phyloP scores from a whole-genome alignment of 768 basidiomycete genomes.

The Phanerochaete sordida region DNA sequence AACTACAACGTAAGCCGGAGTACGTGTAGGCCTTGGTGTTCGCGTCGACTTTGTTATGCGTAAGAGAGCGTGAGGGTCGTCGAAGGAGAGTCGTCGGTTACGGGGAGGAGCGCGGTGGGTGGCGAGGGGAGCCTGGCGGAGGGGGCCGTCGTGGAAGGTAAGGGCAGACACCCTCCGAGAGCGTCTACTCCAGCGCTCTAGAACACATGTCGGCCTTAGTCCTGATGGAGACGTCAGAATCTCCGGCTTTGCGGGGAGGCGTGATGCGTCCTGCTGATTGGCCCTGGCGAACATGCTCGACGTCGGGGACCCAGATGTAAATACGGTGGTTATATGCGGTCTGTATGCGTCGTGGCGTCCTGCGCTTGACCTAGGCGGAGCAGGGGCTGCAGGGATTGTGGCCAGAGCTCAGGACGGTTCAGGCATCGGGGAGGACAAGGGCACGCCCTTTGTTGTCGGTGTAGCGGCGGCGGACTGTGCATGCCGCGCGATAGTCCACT shows the following conservation, averaged over 20 bases:
- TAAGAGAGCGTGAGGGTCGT: neutral
- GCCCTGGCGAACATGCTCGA: neutral
- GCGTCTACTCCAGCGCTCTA: constrained; percentile 8
- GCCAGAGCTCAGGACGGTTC: no score
- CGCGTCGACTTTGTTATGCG: neutral
- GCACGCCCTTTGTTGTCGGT: neutral
- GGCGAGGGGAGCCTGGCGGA: neutral
- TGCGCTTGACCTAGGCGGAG: neutral
- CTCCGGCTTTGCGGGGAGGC: neutral
- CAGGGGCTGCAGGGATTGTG: no score
- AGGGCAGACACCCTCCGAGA: neutral
- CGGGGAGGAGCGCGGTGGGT: neutral
- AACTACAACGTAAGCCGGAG: neutral
- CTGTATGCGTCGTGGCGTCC: neutral
- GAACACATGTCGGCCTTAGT: constrained; percentile 7
- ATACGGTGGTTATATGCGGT: neutral
- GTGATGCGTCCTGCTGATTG: neutral
- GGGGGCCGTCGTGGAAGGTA: constrained; percentile 4
- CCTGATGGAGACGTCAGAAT: neutral
- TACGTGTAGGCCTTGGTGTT: neutral
- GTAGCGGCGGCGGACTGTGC: neutral
- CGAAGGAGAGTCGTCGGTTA: neutral
- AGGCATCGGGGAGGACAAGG: no score
- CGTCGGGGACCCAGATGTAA: no score
- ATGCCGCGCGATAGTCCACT: neutral